Conservation (phyloP, 176 grass and related monocot species). For the Pontederia crassipes region DNA sequence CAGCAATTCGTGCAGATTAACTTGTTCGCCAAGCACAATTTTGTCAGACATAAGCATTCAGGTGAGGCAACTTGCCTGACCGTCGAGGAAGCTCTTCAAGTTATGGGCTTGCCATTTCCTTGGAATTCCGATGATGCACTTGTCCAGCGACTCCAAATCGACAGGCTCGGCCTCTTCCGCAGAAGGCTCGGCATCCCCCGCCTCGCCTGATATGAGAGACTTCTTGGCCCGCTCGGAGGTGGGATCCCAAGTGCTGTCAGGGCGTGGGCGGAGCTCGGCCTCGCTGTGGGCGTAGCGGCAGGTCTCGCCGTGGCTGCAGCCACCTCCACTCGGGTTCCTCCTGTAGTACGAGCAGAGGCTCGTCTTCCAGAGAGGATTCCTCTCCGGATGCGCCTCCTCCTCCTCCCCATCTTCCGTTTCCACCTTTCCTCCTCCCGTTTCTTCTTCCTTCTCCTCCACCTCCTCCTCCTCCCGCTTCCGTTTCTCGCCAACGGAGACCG, state of each 20-base stretch:
- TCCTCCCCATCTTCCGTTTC: background rate
- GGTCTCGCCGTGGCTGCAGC: slow-evolving; percentile 66
- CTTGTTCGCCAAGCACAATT: no score
- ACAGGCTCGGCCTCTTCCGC: slow-evolving; percentile 36
- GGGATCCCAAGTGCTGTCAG: slow-evolving; percentile 79
- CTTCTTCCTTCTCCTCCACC: background rate
- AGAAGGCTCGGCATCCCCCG: slow-evolving; percentile 4
- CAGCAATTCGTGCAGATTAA: no score
- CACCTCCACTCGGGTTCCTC: slow-evolving; percentile 19
- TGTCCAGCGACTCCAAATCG: slow-evolving; percentile 42
- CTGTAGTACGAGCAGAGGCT: slow-evolving; percentile 84
- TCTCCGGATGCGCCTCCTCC: background rate
- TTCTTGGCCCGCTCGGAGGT: slow-evolving; percentile 67
- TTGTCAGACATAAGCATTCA: no score
- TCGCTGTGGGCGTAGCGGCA: slow-evolving; percentile 87
- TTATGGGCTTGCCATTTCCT: slow-evolving; percentile 48
- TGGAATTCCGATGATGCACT: slow-evolving; percentile 73
- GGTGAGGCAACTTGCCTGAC: slow-evolving; percentile 25
- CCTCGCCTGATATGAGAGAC: slow-evolving; percentile 20
- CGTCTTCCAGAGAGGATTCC: slow-evolving; percentile 67
- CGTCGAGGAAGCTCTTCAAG: slow-evolving; percentile 61
- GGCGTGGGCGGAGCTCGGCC: slow-evolving; percentile 66
- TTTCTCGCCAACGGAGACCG: slow-evolving; percentile 23
- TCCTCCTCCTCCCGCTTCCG: slow-evolving; percentile 45
- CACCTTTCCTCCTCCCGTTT: background rate